These are phyloP conservation scores for Beta lomatogona DNA, from an alignment of 179 eudicot species.

Conservation along the genomic window DNA sequence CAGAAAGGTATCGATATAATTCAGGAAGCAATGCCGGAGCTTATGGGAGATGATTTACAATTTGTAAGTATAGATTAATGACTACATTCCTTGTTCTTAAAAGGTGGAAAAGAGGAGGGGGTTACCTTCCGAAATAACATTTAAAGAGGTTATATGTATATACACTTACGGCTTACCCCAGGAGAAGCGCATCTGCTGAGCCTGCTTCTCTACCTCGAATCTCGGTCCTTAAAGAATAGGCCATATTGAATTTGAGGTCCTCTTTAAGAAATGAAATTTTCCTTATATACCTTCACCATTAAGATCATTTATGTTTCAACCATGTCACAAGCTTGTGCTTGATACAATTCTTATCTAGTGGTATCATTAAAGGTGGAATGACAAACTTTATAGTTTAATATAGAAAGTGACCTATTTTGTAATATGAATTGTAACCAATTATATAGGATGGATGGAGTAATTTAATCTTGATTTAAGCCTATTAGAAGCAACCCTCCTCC, in stretches of 20 bases:
- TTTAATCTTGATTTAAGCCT: background rate
- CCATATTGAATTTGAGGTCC: background rate
- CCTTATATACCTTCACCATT: too few species aligned
- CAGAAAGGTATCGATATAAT: conserved; percentile 92
- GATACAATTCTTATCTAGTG: too few species aligned
- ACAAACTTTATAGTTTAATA: too few species aligned
- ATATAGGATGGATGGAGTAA: background rate
- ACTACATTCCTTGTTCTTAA: background rate
- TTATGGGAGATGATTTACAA: conserved; percentile 86
- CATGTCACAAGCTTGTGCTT: too few species aligned
- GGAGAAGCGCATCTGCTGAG: background rate
- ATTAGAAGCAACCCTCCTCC: background rate
- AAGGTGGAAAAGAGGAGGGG: background rate
- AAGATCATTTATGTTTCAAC: too few species aligned
- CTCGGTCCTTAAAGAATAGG: background rate
- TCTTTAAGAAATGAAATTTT: too few species aligned
- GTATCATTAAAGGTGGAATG: too few species aligned
- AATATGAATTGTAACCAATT: background rate
- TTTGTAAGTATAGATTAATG: conserved; percentile 55
- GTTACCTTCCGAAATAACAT: background rate
- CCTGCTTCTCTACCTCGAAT: background rate
- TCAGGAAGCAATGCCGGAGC: conserved; percentile 74
- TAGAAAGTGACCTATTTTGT: background rate
- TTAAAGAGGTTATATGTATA: background rate
- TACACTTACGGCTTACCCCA: background rate